phyloP scores from a whole-genome alignment of 2,329 filamentous ascomycete species.

The Nigrospora osmanthi region DNA sequence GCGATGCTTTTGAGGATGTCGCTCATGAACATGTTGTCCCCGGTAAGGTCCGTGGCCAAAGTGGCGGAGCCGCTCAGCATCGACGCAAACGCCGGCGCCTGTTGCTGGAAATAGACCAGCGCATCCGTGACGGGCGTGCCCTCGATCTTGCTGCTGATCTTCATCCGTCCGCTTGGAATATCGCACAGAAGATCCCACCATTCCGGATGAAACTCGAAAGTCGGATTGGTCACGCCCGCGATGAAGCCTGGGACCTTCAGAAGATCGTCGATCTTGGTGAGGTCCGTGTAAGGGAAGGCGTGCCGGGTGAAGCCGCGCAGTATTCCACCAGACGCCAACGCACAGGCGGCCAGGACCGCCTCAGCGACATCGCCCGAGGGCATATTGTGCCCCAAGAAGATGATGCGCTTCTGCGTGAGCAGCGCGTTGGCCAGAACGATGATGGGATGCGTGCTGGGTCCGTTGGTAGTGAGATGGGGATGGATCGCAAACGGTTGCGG shows the following conservation, averaged over 20 bases:
- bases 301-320: constrained; percentile 89
- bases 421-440: constrained; percentile 92
- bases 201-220: constrained; percentile 87
- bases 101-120: constrained; percentile 78
- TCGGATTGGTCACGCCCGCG: constrained; percentile 93
- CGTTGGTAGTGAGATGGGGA: constrained; percentile 87
- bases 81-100: constrained; percentile 51
- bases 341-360: constrained; percentile 95
- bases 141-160: constrained; percentile 87
- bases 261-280: constrained; percentile 95
- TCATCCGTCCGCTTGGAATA: constrained; percentile 83
- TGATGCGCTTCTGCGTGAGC: constrained; percentile 90
- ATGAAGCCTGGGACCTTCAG: constrained; percentile 96
- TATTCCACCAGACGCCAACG: constrained; percentile 85
- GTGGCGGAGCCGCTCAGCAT: constrained; percentile 30
- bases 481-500: constrained; percentile 82
- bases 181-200: constrained; percentile 99
- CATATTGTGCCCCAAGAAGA: constrained; percentile 91
- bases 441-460: constrained; percentile 83
- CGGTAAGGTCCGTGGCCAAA: constrained; percentile 58
- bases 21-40: constrained; percentile 83
- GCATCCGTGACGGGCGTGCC: constrained; percentile 76
- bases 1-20: constrained; percentile 77
- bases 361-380: constrained; percentile 95
- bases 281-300: constrained; percentile 95